Evolutionary conservation across 139 green algal species (phyloP), one percentile per base, ranked within the genome.

Genomic region (Picochlorum sp.): DNA sequence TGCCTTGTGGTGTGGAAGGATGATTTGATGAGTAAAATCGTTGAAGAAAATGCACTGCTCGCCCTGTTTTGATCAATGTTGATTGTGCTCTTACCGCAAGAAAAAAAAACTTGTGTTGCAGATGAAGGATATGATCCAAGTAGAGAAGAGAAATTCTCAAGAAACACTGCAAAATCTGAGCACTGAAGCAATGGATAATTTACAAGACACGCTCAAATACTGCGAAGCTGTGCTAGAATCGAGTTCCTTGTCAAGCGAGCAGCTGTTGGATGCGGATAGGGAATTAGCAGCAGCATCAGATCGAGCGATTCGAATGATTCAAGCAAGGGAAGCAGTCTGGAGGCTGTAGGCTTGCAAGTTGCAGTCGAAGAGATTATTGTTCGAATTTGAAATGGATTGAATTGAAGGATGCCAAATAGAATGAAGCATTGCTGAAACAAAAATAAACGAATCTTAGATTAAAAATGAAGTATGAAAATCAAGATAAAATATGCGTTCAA

Each of bases 221-320:
- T 36, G 57, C 14, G 58, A 73, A 33, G 36, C 63, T 24, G 50
- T 73, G 22, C 33, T 37, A 24, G 26, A 13, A 4, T 50, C 22
- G 20, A 35, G 9, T 9, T 58, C 68, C 56, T 33, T 50, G 1
- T 50, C 58, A 16, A 37, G 33, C 6, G 53, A 57, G 3, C 29
- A 64, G 39, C 39, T 73, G 51, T 50, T 73, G 24, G 59, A 57
- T 13, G 66, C 66, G 28, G 66, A 73, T 39, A 39, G 66, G 9
- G 29, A 56, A 52, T 33, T 73, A 32, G 66, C 66, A 1, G 66
- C 66, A 13, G 59, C 58, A 4, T 50, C 45, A 8, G 32, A 63
- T 31, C 57, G 58, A 8, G 57, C 66, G 7, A 29, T 31, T 29
- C 43, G 31, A 18, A 68, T 73, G 66, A 47, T 49, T n/a, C 51